phyloP scores from a whole-genome alignment of 371 early-diverging fungal species.

The Lichtheimia ornata region DNA sequence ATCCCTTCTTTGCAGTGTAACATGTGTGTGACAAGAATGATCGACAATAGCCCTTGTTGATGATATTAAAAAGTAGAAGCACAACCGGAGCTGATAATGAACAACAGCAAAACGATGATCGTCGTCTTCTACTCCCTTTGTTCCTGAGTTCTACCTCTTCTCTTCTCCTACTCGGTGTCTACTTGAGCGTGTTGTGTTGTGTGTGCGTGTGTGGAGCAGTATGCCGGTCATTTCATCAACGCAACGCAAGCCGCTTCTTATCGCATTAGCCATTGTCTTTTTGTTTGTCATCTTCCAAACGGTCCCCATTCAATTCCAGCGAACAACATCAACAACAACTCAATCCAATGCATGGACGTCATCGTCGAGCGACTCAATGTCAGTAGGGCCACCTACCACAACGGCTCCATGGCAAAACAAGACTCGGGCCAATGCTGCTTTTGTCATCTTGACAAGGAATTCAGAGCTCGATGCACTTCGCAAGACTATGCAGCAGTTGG shows the following conservation, averaged over 20 bases:
- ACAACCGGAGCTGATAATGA: too few species aligned
- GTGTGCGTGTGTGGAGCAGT: too few species aligned
- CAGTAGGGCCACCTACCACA: background rate
- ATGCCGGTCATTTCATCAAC: background rate
- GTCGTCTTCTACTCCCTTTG: too few species aligned
- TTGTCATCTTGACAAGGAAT: slow-evolving; percentile 74
- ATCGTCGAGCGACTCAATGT: background rate
- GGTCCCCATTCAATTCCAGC: background rate
- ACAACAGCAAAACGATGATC: too few species aligned
- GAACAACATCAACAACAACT: background rate
- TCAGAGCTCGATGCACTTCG: slow-evolving; percentile 71
- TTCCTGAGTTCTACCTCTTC: too few species aligned
- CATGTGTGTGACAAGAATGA: too few species aligned
- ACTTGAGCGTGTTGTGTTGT: too few species aligned
- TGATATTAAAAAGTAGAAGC: too few species aligned
- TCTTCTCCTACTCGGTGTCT: too few species aligned
- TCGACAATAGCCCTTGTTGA: too few species aligned
- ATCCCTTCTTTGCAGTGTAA: too few species aligned
- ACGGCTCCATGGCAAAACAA: slow-evolving; percentile 30
- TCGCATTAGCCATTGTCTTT: background rate
- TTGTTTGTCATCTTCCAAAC: background rate
- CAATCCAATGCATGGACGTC: background rate
- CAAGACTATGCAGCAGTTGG: slow-evolving; percentile 73
- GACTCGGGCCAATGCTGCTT: slow-evolving; percentile 57
- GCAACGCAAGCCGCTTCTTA: background rate